Evolutionary conservation across 805 yeast species (phyloP).

Genomic region (Starmerella vitae): DNA sequence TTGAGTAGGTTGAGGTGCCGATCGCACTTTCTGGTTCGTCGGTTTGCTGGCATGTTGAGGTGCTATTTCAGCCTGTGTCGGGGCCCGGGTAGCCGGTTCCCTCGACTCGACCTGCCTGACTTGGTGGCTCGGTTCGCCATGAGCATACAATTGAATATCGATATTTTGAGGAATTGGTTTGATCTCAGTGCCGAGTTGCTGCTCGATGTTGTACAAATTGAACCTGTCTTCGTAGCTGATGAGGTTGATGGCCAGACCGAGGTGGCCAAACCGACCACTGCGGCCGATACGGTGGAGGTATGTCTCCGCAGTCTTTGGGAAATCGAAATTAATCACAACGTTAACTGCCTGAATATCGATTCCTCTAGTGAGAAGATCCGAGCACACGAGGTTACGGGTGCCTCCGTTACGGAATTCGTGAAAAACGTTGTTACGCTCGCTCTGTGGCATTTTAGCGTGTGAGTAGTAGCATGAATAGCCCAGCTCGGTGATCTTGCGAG

Average conservation of each 20-base stretch:
- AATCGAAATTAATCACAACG: slow-evolving; percentile 94
- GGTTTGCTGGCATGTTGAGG: not conserved
- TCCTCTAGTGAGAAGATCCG: slow-evolving; percentile 94
- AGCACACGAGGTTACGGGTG: slow-evolving; percentile 92
- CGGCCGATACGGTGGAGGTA: slow-evolving; percentile 97
- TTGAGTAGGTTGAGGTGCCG: not conserved
- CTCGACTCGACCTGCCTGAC: not conserved
- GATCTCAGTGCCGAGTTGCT: slow-evolving; percentile 93
- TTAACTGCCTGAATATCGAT: slow-evolving; percentile 98
- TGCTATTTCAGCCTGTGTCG: not conserved
- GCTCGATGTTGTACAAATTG: slow-evolving; percentile 86
- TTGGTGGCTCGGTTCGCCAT: slow-evolving; percentile 37
- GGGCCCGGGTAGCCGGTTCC: not conserved
- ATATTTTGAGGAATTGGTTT: slow-evolving; percentile 92
- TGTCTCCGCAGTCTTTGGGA: slow-evolving; percentile 96
- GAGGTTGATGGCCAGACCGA: slow-evolving; percentile 92
- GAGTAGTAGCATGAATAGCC: slow-evolving; percentile 95
- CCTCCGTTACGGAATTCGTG: slow-evolving; percentile 98
- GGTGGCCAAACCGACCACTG: slow-evolving; percentile 96
- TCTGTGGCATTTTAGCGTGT: slow-evolving; percentile 95
- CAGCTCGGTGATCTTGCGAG: slow-evolving; percentile 88
- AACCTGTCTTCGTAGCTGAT: slow-evolving; percentile 95
- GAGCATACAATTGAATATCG: slow-evolving; percentile 79
- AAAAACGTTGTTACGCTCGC: slow-evolving; percentile 92
- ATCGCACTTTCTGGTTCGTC: not conserved